These are phyloP conservation scores for Aspergillus bombycis DNA, from an alignment of 2,329 filamentous ascomycete genomes.

Conservation along the genomic window DNA sequence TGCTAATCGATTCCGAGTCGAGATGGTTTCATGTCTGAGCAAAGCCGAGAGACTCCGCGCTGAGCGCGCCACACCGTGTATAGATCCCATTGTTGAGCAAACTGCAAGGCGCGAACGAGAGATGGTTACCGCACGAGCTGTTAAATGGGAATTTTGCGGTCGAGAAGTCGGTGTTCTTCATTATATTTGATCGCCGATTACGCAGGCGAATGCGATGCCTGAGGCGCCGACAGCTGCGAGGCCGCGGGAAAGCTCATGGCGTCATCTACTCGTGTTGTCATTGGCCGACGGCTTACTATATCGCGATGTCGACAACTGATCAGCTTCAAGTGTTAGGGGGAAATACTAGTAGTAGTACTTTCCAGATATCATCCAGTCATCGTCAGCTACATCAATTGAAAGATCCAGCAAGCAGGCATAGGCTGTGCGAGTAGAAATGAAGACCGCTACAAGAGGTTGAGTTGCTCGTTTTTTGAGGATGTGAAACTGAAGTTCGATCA, in stretches of 20 bases:
- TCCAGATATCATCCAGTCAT: background rate
- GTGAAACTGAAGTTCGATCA: background rate
- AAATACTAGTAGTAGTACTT: too few relatives aligned
- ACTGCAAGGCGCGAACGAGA: background rate
- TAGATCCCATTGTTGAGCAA: constrained; percentile 20
- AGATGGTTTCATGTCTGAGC: constrained; percentile 14
- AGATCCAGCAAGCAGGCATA: background rate
- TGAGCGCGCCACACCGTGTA: constrained; percentile 20
- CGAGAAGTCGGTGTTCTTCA: background rate
- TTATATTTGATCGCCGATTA: constrained; percentile 1
- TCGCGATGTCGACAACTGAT: background rate
- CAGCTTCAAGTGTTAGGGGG: background rate
- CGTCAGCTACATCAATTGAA: background rate
- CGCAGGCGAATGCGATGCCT: background rate
- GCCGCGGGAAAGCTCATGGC: constrained; percentile 1
- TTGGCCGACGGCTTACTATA: background rate
- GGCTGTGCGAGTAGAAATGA: background rate
- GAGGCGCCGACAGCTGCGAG: background rate
- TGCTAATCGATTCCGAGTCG: constrained; percentile 15
- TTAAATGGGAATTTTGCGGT: background rate
- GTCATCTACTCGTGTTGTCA: background rate
- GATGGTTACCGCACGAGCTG: background rate
- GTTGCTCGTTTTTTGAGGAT: background rate
- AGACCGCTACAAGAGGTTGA: background rate
- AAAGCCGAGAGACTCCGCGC: constrained; percentile 16